Conservation (phyloP, 2,329 filamentous ascomycete genomes). For the Penicillium nordicum region DNA sequence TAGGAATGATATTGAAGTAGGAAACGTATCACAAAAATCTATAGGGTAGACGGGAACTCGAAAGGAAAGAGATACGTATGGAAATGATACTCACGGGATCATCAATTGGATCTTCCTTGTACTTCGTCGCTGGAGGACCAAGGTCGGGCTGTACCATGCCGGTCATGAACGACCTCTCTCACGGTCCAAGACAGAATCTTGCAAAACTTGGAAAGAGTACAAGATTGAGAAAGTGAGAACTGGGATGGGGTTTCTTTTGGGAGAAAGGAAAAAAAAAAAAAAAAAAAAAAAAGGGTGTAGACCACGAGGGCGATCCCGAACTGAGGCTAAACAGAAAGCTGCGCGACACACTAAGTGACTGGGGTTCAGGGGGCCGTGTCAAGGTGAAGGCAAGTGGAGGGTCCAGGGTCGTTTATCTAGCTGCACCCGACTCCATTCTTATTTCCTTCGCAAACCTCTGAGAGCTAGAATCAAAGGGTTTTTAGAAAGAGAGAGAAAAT, state of each 20-base stretch:
- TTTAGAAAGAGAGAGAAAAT: neutral
- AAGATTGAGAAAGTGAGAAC: slow-evolving; percentile 13
- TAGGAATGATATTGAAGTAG: slow-evolving; percentile 24
- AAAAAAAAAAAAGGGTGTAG: slow-evolving; percentile 4
- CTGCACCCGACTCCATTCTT: slow-evolving; percentile 30
- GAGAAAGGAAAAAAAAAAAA: slow-evolving; percentile 10
- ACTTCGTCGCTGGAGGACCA: slow-evolving; percentile 32
- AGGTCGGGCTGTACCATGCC: slow-evolving; percentile 45
- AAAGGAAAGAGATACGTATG: neutral
- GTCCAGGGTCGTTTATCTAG: slow-evolving; percentile 42
- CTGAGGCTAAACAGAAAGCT: slow-evolving; percentile 24
- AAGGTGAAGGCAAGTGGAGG: slow-evolving; percentile 32
- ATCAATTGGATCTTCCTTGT: slow-evolving; percentile 48
- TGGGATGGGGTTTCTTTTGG: slow-evolving; percentile 9
- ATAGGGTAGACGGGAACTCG: neutral
- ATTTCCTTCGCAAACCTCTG: slow-evolving; percentile 10
- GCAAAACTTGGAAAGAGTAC: neutral
- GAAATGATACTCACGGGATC: slow-evolving; percentile 45
- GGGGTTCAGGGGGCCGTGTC: slow-evolving; percentile 24
- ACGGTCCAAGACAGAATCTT: slow-evolving; percentile 21
- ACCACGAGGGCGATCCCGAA: slow-evolving; percentile 20
- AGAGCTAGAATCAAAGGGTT: slow-evolving; percentile 8
- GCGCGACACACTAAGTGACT: slow-evolving; percentile 27
- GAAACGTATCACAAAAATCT: slow-evolving; percentile 10
- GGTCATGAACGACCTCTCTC: slow-evolving; percentile 37